phyloP scores from a whole-genome alignment of 2,329 filamentous ascomycete genomes.

The Arthrobotrys musiformis region DNA sequence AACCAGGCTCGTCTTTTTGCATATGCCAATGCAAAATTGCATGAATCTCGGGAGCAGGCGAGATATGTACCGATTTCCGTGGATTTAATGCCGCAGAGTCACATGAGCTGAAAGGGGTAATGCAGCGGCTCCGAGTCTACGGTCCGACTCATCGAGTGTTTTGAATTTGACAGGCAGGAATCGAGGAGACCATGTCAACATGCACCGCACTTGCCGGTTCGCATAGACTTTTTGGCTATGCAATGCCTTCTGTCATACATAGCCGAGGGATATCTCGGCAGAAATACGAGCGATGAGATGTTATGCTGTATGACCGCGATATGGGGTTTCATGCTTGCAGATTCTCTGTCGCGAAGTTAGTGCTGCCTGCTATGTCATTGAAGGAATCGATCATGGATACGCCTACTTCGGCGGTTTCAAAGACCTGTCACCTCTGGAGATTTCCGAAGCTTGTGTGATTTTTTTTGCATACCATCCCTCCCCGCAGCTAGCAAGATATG shows the following conservation, averaged over 20 bases:
- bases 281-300: slow-evolving; percentile 29
- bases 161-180: slow-evolving; percentile 40
- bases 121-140: slow-evolving; percentile 46
- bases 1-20: slow-evolving; percentile 14
- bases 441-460: neutral
- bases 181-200: slow-evolving; percentile 11
- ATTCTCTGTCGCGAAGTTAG: slow-evolving; percentile 15
- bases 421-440: slow-evolving; percentile 1
- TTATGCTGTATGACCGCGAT: slow-evolving; percentile 34
- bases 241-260: slow-evolving; percentile 38
- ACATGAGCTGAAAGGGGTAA: slow-evolving; percentile 45
- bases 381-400: slow-evolving; percentile 7
- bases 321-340: slow-evolving; percentile 44
- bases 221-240: slow-evolving; percentile 30
- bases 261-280: slow-evolving; percentile 30
- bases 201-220: slow-evolving; percentile 10
- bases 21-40: slow-evolving; percentile 5
- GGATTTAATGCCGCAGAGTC: slow-evolving; percentile 45
- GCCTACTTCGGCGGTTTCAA: slow-evolving; percentile 32
- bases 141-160: slow-evolving; percentile 47
- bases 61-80: slow-evolving; percentile 17
- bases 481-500: slow-evolving; percentile 15
- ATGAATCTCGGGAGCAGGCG: slow-evolving; percentile 23
- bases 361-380: neutral
- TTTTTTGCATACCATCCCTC: slow-evolving; percentile 11